Evolutionary conservation across 2,329 filamentous ascomycete genomes (phyloP).

Genomic region (Trichoderma aggressivum): DNA sequence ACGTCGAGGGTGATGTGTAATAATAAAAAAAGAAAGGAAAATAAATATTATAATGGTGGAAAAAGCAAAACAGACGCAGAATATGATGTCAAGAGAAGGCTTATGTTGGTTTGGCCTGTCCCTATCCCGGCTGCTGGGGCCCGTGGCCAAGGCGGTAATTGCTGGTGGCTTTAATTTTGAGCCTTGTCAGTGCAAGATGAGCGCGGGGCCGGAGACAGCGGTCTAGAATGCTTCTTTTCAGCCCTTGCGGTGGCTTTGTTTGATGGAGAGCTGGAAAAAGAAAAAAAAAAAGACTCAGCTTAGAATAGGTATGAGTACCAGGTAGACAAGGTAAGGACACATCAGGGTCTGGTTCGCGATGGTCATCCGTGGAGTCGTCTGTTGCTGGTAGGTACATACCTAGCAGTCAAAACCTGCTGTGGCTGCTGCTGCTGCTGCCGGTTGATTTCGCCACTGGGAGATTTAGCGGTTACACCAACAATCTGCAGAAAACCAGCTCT

Average conservation of each 20-base stretch:
- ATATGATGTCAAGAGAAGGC: neutral
- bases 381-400: neutral
- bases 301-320: too few relatives aligned
- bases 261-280: neutral
- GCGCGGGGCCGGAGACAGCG: neutral
- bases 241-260: neutral
- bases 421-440: too few relatives aligned
- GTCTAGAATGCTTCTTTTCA: neutral
- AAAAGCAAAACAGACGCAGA: neutral
- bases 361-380: neutral
- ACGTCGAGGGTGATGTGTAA: neutral
- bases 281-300: neutral
- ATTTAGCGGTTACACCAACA: neutral
- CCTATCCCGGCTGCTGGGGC: neutral
- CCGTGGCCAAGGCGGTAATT: slow-evolving; percentile 3
- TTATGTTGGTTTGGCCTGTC: neutral
- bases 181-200: neutral
- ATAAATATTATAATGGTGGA: neutral
- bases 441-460: neutral
- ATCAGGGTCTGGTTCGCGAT: neutral
- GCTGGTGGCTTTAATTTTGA: neutral
- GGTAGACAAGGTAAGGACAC: neutral
- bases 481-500: neutral
- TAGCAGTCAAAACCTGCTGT: neutral
- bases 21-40: neutral